Percentiles rank a stretch among this genome's conserved stretches.
Conservation (phyloP, 2,329 filamentous ascomycete genomes). For the Exophiala viscosa region DNA sequence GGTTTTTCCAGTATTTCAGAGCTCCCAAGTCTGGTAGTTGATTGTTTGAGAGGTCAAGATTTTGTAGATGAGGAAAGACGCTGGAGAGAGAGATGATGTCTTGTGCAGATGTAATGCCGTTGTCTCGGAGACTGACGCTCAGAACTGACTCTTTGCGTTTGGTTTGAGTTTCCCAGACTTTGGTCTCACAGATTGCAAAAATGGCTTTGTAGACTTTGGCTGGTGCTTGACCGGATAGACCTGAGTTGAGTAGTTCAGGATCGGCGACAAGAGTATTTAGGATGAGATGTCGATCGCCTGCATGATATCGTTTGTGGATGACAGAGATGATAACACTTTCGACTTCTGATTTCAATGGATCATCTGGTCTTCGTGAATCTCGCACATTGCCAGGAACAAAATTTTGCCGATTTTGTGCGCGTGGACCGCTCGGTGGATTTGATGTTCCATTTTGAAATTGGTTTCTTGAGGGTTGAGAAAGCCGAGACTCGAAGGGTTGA, state of each 20-base stretch:
- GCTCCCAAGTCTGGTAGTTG: constrained; percentile 65
- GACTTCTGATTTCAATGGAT: constrained; percentile 34
- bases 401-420: not conserved
- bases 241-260: constrained; percentile 65
- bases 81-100: constrained; percentile 71
- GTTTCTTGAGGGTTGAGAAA: constrained; percentile 10
- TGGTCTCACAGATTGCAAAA: constrained; percentile 77
- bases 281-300: constrained; percentile 70
- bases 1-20: constrained; percentile 72
- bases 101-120: constrained; percentile 68
- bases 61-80: constrained; percentile 79
- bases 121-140: constrained; percentile 77
- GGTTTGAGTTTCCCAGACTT: constrained; percentile 64
- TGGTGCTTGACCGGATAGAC: constrained; percentile 68
- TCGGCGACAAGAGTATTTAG: constrained; percentile 76
- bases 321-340: constrained; percentile 43
- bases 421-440: constrained; percentile 1
- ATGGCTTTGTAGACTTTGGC: constrained; percentile 89
- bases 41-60: constrained; percentile 86
- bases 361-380: constrained; percentile 2
- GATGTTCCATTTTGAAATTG: constrained; percentile 13
- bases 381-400: not conserved
- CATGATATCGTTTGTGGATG: constrained; percentile 70
- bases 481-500: constrained; percentile 6
- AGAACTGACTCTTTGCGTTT: constrained; percentile 74